Percentiles rank a stretch among this genome's conserved stretches.
Conservation (phyloP, 176 grass and related monocot genomes). For the Hyparrhenia diplandra region DNA sequence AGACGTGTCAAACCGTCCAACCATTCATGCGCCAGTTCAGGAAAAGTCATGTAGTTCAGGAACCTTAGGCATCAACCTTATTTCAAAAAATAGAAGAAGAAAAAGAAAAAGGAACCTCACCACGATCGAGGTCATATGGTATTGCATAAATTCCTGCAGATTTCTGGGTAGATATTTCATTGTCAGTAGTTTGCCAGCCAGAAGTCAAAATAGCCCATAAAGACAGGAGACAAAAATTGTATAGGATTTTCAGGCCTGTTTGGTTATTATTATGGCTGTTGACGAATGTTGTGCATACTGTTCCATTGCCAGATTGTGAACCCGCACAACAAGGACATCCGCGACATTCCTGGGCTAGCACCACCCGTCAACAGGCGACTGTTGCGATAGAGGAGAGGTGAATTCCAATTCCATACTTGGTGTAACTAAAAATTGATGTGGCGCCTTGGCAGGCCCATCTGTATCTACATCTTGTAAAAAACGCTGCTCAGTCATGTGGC, state of each 20-base stretch:
- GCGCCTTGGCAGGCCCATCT: constrained; percentile 1
- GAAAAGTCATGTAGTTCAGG: too few relatives aligned
- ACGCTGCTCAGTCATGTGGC: neutral
- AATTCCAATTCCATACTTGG: constrained; percentile 9
- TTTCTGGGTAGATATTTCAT: neutral
- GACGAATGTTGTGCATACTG: neutral
- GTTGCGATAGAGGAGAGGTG: constrained; percentile 44
- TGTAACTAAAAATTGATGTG: constrained; percentile 19
- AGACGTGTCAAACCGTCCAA: neutral
- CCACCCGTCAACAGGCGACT: constrained; percentile 72
- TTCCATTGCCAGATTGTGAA: constrained; percentile 74
- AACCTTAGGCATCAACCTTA: neutral
- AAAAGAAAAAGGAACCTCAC: neutral
- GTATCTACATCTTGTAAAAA: neutral
- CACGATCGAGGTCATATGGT: neutral
- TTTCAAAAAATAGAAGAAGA: neutral
- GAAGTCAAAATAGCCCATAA: neutral
- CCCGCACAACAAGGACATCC: constrained; percentile 87
- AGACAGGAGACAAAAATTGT: neutral
- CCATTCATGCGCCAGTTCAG: neutral
- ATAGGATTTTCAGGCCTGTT: too few relatives aligned
- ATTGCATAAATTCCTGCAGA: neutral
- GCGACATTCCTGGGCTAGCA: constrained; percentile 65
- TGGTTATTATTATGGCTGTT: too few relatives aligned
- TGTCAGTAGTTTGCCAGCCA: neutral